A percentile compares a stretch with the other conserved stretches of the same genome.
phyloP scores from a whole-genome alignment of 345 rosid genomes.

The Syzygium grande region DNA sequence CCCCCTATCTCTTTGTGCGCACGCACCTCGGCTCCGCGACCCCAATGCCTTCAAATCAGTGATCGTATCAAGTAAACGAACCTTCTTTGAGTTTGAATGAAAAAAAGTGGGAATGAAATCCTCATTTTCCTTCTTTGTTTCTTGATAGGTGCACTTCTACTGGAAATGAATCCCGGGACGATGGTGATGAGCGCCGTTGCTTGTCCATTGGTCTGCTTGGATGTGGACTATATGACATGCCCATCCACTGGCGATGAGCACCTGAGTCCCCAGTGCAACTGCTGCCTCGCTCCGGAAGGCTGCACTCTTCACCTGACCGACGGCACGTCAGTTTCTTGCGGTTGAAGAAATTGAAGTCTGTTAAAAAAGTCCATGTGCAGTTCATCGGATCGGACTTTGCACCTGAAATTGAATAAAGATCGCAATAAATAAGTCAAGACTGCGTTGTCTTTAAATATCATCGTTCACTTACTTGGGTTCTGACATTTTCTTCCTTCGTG shows the following conservation, averaged over 20 bases:
- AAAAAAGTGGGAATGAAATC: neutral
- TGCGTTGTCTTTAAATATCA: neutral
- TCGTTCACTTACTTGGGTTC: neutral
- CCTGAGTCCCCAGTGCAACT: conserved; percentile 36
- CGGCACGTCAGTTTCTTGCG: conserved; percentile 18
- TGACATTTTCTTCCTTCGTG: neutral
- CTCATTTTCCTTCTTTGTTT: neutral
- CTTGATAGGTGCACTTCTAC: neutral
- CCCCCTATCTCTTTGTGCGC: neutral
- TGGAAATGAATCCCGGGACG: neutral
- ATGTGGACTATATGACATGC: conserved; percentile 45
- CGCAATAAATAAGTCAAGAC: neutral
- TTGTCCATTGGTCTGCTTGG: conserved; percentile 20
- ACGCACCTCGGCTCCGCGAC: neutral
- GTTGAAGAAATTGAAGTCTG: neutral
- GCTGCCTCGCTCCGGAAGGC: conserved; percentile 39
- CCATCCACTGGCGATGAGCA: conserved; percentile 20
- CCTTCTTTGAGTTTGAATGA: neutral
- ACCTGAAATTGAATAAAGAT: neutral
- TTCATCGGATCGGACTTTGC: neutral
- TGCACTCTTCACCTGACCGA: conserved; percentile 44
- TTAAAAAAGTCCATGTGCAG: neutral
- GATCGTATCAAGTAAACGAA: neutral
- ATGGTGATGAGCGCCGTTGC: neutral
- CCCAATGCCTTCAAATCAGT: neutral